Conservation (phyloP, 495 filamentous ascomycete genomes). For the Tuber brumale region DNA sequence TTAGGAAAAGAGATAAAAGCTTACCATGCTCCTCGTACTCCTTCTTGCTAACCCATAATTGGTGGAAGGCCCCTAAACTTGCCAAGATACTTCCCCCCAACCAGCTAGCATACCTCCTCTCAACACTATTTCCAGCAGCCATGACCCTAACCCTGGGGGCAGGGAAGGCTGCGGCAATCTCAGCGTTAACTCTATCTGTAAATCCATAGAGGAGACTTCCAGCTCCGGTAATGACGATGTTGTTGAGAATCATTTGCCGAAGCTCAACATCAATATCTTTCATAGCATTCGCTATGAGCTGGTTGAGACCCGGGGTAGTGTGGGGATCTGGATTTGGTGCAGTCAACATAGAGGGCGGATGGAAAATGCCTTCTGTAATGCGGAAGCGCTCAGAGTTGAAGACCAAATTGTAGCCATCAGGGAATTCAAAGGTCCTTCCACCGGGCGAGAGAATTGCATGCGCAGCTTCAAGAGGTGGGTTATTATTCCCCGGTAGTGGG, state of each 20-base stretch:
- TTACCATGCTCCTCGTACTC: slow-evolving; percentile 72
- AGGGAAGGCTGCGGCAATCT: slow-evolving; percentile 71
- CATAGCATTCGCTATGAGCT: slow-evolving; percentile 70
- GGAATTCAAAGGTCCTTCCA: slow-evolving; percentile 83
- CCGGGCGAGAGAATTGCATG: slow-evolving; percentile 54
- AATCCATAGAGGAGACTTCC: slow-evolving; percentile 79
- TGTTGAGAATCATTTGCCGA: slow-evolving; percentile 69
- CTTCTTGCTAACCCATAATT: slow-evolving; percentile 91
- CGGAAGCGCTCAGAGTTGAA: slow-evolving; percentile 80
- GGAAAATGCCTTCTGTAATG: slow-evolving; percentile 72
- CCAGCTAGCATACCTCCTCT: slow-evolving; percentile 88
- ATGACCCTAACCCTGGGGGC: slow-evolving; percentile 75
- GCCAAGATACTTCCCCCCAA: slow-evolving; percentile 94
- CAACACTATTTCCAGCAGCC: slow-evolving; percentile 73
- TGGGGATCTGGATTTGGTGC: slow-evolving; percentile 59
- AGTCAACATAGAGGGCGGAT: slow-evolving; percentile 43
- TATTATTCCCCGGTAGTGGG: slow-evolving; percentile 54
- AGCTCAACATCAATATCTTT: slow-evolving; percentile 79
- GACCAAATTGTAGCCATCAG: slow-evolving; percentile 88
- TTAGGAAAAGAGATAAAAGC: neutral
- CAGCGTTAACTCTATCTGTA: slow-evolving; percentile 77
- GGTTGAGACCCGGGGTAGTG: slow-evolving; percentile 53
- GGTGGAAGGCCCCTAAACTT: slow-evolving; percentile 96
- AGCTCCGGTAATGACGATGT: slow-evolving; percentile 89
- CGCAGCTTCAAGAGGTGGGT: slow-evolving; percentile 47